phyloP scores from a whole-genome alignment of 2,329 filamentous ascomycete species.

The Aureobasidium sp. region DNA sequence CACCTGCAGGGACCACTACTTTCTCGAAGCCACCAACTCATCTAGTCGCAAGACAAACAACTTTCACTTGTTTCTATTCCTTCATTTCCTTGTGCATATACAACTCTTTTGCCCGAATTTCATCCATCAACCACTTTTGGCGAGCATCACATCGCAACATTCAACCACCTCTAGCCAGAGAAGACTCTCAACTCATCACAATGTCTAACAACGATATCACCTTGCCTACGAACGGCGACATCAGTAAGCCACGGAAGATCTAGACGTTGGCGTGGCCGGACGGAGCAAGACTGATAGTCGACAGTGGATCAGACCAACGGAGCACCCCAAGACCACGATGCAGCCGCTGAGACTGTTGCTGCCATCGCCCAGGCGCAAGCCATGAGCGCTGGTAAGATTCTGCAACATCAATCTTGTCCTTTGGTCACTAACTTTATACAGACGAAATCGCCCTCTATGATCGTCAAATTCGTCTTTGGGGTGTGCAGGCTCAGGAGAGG shows the following conservation, averaged over 20 bases:
- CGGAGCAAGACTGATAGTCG: neutral
- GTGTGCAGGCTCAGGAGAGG: conserved; percentile 78
- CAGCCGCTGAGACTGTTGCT: conserved; percentile 29
- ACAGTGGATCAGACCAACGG: conserved; percentile 1
- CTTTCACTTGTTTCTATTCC: neutral
- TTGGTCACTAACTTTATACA: conserved; percentile 25
- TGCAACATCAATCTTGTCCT: neutral
- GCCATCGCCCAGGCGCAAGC: conserved; percentile 31
- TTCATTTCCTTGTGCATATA: neutral
- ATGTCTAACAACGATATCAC: neutral
- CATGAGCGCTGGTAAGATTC: conserved; percentile 25
- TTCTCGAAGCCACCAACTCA: neutral
- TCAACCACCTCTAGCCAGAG: neutral
- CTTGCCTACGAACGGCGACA: neutral
- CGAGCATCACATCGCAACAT: neutral
- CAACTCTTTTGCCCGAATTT: too few species aligned
- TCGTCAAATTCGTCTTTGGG: conserved; percentile 94
- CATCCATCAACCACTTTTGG: neutral
- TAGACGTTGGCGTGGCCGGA: neutral
- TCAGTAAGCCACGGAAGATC: neutral
- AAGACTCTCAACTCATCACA: neutral
- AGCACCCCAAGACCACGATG: conserved; percentile 24
- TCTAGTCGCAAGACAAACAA: neutral
- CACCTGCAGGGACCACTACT: neutral
- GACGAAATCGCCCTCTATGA: conserved; percentile 98